phyloP scores from a whole-genome alignment of 768 basidiomycete species.

The Sporobolomyces pararoseus region DNA sequence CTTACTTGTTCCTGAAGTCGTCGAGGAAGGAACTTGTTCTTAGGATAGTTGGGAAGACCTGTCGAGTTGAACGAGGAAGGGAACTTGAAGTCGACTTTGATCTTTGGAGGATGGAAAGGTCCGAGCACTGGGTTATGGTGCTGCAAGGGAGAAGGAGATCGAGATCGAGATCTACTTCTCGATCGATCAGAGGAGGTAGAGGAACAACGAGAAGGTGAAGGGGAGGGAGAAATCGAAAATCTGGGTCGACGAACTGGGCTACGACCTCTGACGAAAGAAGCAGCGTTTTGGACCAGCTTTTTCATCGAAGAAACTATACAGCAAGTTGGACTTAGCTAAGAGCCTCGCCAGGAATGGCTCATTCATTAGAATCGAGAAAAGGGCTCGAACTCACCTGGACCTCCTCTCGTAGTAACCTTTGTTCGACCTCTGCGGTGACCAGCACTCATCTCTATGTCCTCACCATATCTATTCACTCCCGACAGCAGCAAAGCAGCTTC shows the following conservation, averaged over 20 bases:
- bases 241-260: neutral
- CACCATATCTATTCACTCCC: too few species aligned
- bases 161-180: too few species aligned
- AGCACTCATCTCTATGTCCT: neutral
- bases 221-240: neutral
- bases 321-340: too few species aligned
- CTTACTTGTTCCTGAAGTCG: neutral
- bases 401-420: neutral
- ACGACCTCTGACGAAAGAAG: neutral
- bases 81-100: constrained; percentile 27
- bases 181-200: too few species aligned
- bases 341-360: too few species aligned
- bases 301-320: neutral
- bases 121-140: neutral
- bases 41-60: neutral
- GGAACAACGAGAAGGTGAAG: neutral
- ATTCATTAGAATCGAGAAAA: neutral
- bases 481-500: too few species aligned
- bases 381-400: neutral
- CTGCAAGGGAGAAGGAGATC: neutral
- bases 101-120: neutral
- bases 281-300: neutral
- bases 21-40: constrained; percentile 19
- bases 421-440: neutral
- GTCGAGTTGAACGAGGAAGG: neutral